Percentiles rank a stretch among this genome's conserved stretches.
These are phyloP conservation scores for Zalaria obscura DNA, from an alignment of 2,329 filamentous ascomycete species.

Conservation along the genomic window DNA sequence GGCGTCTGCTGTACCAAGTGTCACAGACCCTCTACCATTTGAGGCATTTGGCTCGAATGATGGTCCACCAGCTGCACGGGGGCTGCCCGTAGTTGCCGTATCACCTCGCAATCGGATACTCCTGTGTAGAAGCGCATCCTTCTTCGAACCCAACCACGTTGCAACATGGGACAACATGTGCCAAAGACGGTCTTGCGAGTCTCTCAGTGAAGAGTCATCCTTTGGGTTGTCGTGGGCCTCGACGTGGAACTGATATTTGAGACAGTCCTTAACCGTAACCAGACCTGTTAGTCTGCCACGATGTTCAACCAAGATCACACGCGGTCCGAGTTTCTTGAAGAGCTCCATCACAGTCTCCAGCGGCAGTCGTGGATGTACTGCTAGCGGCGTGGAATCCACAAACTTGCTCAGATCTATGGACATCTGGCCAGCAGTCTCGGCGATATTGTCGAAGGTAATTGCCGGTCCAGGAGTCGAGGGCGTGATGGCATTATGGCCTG, in stretches of 20 bases:
- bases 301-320: conserved; percentile 86
- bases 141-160: conserved; percentile 11
- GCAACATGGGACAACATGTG: conserved; percentile 15
- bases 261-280: conserved; percentile 90
- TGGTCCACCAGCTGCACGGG: too few relatives aligned
- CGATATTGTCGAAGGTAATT: conserved; percentile 45
- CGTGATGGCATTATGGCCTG: conserved; percentile 10
- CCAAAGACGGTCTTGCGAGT: conserved; percentile 55
- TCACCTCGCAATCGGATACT: too few relatives aligned
- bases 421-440: conserved; percentile 40
- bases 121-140: background rate
- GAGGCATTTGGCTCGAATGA: too few relatives aligned
- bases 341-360: conserved; percentile 97
- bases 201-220: conserved; percentile 39
- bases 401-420: conserved; percentile 72
- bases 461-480: conserved; percentile 19
- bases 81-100: too few relatives aligned
- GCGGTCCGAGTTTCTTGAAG: conserved; percentile 93
- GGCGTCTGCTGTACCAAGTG: too few relatives aligned
- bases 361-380: conserved; percentile 78
- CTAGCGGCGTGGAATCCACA: conserved; percentile 77
- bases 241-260: conserved; percentile 94
- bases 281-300: conserved; percentile 70
- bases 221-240: conserved; percentile 69
- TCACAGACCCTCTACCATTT: too few relatives aligned